These are phyloP conservation scores for Vigna trinervia DNA, from an alignment of 306 rosid genomes.

Conservation along the genomic window DNA sequence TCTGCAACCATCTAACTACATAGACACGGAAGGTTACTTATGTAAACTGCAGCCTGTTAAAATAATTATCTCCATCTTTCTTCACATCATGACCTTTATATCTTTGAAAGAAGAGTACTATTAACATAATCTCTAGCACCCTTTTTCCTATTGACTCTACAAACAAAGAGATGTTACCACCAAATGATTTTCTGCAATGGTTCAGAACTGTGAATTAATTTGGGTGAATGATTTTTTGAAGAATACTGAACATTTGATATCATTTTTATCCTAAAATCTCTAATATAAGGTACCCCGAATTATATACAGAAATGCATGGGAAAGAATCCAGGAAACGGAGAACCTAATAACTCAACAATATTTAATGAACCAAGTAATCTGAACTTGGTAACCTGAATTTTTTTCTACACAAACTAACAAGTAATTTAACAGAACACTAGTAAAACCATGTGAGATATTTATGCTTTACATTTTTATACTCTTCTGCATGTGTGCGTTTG, in stretches of 20 bases:
- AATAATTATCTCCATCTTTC: slow-evolving; percentile 22
- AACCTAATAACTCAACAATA: not conserved
- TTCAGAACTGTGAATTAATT: slow-evolving; percentile 9
- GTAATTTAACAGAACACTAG: not conserved
- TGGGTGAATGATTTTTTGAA: not conserved
- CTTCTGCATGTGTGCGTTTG: not conserved
- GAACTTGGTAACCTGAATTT: not conserved
- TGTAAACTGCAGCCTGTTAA: slow-evolving; percentile 1
- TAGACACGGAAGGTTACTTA: not conserved
- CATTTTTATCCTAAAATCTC: not conserved
- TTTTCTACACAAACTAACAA: not conserved
- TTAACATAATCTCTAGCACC: not conserved
- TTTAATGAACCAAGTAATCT: not conserved
- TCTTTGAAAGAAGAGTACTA: not conserved
- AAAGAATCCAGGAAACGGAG: not conserved
- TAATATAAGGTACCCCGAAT: not conserved
- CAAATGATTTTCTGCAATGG: slow-evolving; percentile 11
- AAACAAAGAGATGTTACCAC: not conserved
- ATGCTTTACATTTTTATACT: slow-evolving; percentile 11
- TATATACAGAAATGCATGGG: not conserved
- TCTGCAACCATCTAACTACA: not conserved
- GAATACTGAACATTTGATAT: not conserved
- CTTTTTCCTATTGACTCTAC: not conserved
- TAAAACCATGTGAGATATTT: slow-evolving; percentile 22
- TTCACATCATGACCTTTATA: slow-evolving; percentile 7